Percentiles rank a stretch among this genome's conserved stretches.
These are phyloP conservation scores for Hypoxylon sp. DNA, from an alignment of 2,329 filamentous ascomycete genomes.

Conservation along the genomic window DNA sequence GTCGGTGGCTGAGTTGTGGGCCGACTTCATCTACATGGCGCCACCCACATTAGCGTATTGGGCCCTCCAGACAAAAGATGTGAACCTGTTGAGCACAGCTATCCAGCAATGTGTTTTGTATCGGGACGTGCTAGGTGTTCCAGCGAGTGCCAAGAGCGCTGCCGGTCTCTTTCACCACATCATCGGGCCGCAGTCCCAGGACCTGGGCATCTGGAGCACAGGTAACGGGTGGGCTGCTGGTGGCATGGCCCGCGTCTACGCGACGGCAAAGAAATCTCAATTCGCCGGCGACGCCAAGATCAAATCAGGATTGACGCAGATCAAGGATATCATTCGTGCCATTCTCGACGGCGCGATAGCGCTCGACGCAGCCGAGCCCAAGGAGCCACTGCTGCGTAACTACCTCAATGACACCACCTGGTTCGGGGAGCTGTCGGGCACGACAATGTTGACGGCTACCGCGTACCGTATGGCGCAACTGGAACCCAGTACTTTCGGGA, in stretches of 20 bases:
- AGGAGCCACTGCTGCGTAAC: conserved; percentile 57
- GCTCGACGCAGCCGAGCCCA: conserved; percentile 43
- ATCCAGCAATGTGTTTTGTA: conserved; percentile 58
- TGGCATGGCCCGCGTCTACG: conserved; percentile 61
- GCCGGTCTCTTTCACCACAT: conserved; percentile 60
- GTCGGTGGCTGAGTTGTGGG: conserved; percentile 59
- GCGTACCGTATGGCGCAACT: conserved; percentile 60
- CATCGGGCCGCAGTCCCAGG: conserved; percentile 52
- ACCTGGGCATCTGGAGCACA: conserved; percentile 60
- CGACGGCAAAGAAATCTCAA: conserved; percentile 55
- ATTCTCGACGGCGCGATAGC: conserved; percentile 52
- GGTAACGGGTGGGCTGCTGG: conserved; percentile 63
- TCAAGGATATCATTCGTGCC: conserved; percentile 49
- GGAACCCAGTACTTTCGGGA: conserved; percentile 53
- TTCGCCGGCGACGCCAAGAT: conserved; percentile 48
- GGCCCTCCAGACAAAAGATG: conserved; percentile 55
- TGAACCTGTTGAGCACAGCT: conserved; percentile 52
- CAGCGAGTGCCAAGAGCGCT: conserved; percentile 46
- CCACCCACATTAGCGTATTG: conserved; percentile 64
- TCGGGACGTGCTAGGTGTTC: conserved; percentile 54
- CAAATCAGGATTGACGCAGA: conserved; percentile 52
- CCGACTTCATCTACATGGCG: conserved; percentile 63
- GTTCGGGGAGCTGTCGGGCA: conserved; percentile 63
- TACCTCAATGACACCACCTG: conserved; percentile 59
- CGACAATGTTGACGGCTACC: conserved; percentile 58